phyloP scores from a whole-genome alignment of 768 basidiomycete genomes.

The Tremella mesenterica region DNA sequence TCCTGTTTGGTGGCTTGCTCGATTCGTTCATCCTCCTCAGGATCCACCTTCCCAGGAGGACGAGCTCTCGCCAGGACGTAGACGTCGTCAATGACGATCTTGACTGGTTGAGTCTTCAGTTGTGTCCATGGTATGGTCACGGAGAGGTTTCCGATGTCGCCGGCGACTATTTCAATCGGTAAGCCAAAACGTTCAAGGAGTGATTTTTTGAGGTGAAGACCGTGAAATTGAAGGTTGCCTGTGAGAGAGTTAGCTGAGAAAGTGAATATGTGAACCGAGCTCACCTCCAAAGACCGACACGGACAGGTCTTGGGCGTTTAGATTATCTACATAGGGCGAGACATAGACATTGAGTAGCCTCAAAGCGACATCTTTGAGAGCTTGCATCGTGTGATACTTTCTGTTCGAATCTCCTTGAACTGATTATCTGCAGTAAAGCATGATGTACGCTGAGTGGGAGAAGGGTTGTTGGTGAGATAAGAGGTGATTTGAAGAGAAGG shows the following conservation, averaged over 20 bases:
- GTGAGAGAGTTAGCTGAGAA: not conserved
- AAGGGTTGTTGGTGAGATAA: too few relatives aligned
- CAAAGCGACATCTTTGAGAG: slow-evolving; percentile 31
- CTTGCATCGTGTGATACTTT: slow-evolving; percentile 34
- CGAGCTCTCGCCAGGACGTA: slow-evolving; percentile 70
- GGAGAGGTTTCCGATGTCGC: slow-evolving; percentile 46
- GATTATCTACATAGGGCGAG: slow-evolving; percentile 89
- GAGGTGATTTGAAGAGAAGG: too few relatives aligned
- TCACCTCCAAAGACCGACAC: slow-evolving; percentile 50
- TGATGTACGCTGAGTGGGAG: too few relatives aligned
- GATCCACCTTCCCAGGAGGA: slow-evolving; percentile 64
- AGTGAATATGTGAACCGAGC: not conserved
- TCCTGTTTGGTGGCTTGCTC: slow-evolving; percentile 80
- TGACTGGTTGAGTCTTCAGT: slow-evolving; percentile 58
- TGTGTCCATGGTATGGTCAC: slow-evolving; percentile 40
- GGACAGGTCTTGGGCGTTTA: slow-evolving; percentile 89
- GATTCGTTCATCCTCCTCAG: slow-evolving; percentile 74
- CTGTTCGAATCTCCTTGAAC: too few relatives aligned
- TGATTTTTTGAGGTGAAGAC: slow-evolving; percentile 80
- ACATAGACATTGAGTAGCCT: slow-evolving; percentile 71
- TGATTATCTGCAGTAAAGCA: too few relatives aligned
- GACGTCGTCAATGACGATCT: slow-evolving; percentile 84
- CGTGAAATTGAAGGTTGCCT: slow-evolving; percentile 51
- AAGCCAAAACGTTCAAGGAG: slow-evolving; percentile 90
- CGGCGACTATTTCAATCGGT: slow-evolving; percentile 90